Base-by-base conservation (phyloP, 225 moss, liverwort and hornwort genomes). In the Sphagnum contortum region DNA sequence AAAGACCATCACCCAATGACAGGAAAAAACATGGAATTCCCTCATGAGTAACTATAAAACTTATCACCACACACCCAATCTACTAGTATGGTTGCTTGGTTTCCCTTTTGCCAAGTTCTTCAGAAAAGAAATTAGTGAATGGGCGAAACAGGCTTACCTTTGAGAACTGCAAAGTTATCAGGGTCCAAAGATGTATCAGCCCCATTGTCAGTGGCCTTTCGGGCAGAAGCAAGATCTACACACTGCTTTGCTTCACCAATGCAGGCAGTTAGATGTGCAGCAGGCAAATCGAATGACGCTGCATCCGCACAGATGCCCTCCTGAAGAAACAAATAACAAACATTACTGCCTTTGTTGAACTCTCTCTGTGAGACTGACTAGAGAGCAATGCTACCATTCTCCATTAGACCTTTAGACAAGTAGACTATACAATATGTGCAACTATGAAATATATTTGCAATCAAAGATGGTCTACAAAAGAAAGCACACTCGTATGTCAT, bases 251-350 rank as follows among this genome's bases (percentile, higher is more conserved):
- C 90, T 80, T 98, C 96, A 60, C 80, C 83, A 79, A 98, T 98
- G 67, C 96, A 98, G 52, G 80, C 87, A 60, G 87, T 76, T 77
- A 98, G 77, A 66, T 93, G 96, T n/a, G 90, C 73, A 58, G 93
- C 89, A 67, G 96, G 92, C 71, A 98, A 79, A 81, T 98, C 96
- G 73, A 93, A 92, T 14, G 96, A 98, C 64, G 96, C 87, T 63
- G 96, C 93, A 79, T 98, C 96, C 59, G 96, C 89, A 76, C 96
- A 98, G 71, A 98, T 87, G 71, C 93, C 77, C 79, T 98, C 96
- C 95, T 95, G 81, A 64, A 84, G 29, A 29, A 29, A 29, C 29
- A 29, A 29, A 29, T 29, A 29, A 29, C 29, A 29, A 29, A 1
- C 29, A 29, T 29, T 29, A 1, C 29, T 29, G 29, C 29, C 29